Percentiles rank a stretch among this genome's conserved stretches.
These are phyloP conservation scores for Suillus brevipes DNA, from an alignment of 768 basidiomycete species.

Conservation along the genomic window DNA sequence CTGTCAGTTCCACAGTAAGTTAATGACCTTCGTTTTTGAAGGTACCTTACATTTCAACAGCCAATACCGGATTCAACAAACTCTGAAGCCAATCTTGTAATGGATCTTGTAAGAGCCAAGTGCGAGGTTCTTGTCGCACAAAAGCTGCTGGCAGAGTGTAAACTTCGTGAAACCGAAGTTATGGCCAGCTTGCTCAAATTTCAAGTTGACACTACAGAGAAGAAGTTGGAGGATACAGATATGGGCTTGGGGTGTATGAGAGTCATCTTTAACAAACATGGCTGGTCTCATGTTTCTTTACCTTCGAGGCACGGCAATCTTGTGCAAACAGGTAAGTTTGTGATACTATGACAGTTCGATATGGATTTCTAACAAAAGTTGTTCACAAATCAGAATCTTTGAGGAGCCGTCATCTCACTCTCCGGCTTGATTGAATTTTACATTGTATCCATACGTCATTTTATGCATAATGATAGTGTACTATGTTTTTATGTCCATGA, in stretches of 20 bases:
- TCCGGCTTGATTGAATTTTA: not conserved
- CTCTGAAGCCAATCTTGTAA: not conserved
- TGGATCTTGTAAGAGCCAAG: not conserved
- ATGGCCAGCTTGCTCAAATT: not conserved
- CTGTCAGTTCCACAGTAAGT: not conserved
- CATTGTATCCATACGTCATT: too few species aligned
- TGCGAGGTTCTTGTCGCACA: not conserved
- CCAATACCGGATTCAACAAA: not conserved
- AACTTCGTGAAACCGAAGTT: not conserved
- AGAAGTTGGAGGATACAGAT: not conserved
- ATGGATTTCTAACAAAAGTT: not conserved
- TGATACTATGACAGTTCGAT: not conserved
- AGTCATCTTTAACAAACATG: not conserved
- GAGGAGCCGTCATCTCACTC: not conserved
- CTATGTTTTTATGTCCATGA: too few species aligned
- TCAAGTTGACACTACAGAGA: not conserved
- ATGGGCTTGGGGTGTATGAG: not conserved
- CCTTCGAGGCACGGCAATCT: not conserved
- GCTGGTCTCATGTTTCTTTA: not conserved
- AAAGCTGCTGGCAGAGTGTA: not conserved
- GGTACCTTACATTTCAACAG: not conserved
- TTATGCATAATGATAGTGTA: too few species aligned
- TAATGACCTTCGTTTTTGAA: not conserved
- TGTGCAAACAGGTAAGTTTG: not conserved
- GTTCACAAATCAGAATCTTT: not conserved